Evolutionary conservation across 352 stramenopile genomes (phyloP).

Genomic region (Pythium phragmitis): DNA sequence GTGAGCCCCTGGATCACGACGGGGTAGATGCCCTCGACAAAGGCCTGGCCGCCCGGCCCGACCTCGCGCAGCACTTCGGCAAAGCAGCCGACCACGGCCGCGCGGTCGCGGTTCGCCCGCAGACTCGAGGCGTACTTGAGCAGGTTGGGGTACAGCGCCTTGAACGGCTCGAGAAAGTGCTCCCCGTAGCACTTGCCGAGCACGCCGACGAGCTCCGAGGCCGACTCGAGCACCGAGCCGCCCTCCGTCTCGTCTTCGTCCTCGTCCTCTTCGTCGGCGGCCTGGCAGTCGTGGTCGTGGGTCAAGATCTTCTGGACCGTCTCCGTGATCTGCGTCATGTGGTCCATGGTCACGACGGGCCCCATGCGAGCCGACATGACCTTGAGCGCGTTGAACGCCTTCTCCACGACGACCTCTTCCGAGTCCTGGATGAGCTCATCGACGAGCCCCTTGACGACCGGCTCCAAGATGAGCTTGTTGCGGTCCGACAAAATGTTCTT

Average conservation of each 20-base stretch:
- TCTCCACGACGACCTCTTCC: slow-evolving; percentile 92
- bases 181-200: slow-evolving; percentile 94
- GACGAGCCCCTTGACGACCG: slow-evolving; percentile 76
- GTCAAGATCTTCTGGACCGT: slow-evolving; percentile 85
- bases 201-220: slow-evolving; percentile 92
- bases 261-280: slow-evolving; percentile 78
- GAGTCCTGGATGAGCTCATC: slow-evolving; percentile 80
- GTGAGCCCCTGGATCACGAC: slow-evolving; percentile 88
- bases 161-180: slow-evolving; percentile 90
- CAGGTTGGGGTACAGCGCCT: slow-evolving; percentile 90
- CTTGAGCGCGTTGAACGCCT: slow-evolving; percentile 95
- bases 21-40: slow-evolving; percentile 88
- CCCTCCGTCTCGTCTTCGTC: slow-evolving; percentile 93
- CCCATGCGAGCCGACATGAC: slow-evolving; percentile 94
- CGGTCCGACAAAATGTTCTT: slow-evolving; percentile 74
- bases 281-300: slow-evolving; percentile 91
- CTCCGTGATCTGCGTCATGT: slow-evolving; percentile 87
- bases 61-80: slow-evolving; percentile 94
- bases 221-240: slow-evolving; percentile 91
- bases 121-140: slow-evolving; percentile 91
- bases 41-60: slow-evolving; percentile 74
- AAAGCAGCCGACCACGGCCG: slow-evolving; percentile 94
- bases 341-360: slow-evolving; percentile 87
- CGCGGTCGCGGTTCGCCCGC: slow-evolving; percentile 89
- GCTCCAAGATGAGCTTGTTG: slow-evolving; percentile 72